Evolutionary conservation across 1,284 basidiomycete genomes (phyloP).

Genomic region (Volvariella surrecta): DNA sequence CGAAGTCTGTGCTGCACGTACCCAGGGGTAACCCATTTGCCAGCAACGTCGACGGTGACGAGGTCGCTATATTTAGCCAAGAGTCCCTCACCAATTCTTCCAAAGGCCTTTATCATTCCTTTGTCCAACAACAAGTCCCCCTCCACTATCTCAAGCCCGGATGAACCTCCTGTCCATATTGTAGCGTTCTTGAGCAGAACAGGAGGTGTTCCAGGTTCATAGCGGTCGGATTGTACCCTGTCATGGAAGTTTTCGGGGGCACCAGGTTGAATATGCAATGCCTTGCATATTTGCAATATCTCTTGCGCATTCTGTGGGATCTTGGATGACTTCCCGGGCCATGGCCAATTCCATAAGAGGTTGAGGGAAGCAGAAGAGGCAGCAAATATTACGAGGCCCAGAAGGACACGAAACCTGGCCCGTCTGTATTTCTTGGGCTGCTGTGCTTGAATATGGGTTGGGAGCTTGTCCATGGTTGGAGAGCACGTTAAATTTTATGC

Average conservation of each 20-base stretch:
- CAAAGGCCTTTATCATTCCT: slow-evolving; percentile 48
- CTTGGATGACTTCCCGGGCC: slow-evolving; percentile 11
- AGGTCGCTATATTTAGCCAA: slow-evolving; percentile 22
- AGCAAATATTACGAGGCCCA: background rate
- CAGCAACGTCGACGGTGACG: slow-evolving; percentile 28
- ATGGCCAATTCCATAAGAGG: slow-evolving; percentile 13
- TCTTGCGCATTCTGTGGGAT: slow-evolving; percentile 36
- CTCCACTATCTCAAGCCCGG: slow-evolving; percentile 54
- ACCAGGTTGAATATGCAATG: slow-evolving; percentile 35
- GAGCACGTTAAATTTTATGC: background rate
- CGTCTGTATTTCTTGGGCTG: background rate
- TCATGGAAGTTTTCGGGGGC: slow-evolving; percentile 46
- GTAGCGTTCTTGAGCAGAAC: slow-evolving; percentile 72
- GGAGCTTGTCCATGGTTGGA: slow-evolving; percentile 19
- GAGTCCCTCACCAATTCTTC: slow-evolving; percentile 28
- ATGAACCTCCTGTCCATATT: slow-evolving; percentile 73
- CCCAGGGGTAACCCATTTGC: slow-evolving; percentile 61
- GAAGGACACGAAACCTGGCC: background rate
- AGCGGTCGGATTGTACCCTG: slow-evolving; percentile 62
- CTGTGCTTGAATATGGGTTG: slow-evolving; percentile 8
- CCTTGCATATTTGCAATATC: slow-evolving; percentile 39
- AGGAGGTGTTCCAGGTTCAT: slow-evolving; percentile 51
- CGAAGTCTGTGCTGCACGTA: slow-evolving; percentile 14
- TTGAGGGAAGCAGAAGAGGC: slow-evolving; percentile 12
- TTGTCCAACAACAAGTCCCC: slow-evolving; percentile 51